Evolutionary conservation across 768 basidiomycete species (phyloP).

Genomic region (Pisolithus orientalis): DNA sequence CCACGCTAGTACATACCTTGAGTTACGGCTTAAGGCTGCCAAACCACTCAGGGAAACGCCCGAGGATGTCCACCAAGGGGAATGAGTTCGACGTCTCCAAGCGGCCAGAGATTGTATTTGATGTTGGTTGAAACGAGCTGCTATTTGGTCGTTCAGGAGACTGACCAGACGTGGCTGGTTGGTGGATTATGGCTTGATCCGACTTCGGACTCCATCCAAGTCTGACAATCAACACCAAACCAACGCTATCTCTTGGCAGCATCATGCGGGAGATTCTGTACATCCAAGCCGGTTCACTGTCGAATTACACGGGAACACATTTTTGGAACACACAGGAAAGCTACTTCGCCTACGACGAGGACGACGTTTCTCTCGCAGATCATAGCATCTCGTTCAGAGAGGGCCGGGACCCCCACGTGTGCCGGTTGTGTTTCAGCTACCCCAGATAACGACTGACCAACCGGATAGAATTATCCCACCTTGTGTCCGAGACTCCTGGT

Average conservation of each 20-base stretch:
- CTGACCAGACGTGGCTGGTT: no score
- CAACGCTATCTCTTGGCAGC: not conserved
- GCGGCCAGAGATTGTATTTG: no score
- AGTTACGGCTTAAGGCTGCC: no score
- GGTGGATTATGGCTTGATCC: not conserved
- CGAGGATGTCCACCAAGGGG: no score
- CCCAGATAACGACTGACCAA: not conserved
- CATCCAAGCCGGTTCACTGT: slow-evolving; percentile 61
- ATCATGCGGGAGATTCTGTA: slow-evolving; percentile 75
- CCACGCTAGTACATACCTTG: no score
- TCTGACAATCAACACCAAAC: not conserved
- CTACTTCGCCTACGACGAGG: slow-evolving; percentile 50
- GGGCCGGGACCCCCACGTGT: slow-evolving; percentile 44
- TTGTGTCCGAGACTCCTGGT: slow-evolving; percentile 58
- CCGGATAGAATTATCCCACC: slow-evolving; percentile 29
- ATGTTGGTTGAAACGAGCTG: no score
- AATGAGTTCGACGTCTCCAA: no score
- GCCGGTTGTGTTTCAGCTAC: slow-evolving; percentile 12
- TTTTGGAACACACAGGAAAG: slow-evolving; percentile 80
- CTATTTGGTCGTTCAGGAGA: no score
- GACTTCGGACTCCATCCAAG: no score
- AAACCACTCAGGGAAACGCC: no score
- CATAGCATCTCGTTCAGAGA: slow-evolving; percentile 64
- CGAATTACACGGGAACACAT: slow-evolving; percentile 69
- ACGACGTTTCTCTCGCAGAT: slow-evolving; percentile 38